Conservation (phyloP, 2,329 filamentous ascomycete species). For the Hymenoscyphus repandus region DNA sequence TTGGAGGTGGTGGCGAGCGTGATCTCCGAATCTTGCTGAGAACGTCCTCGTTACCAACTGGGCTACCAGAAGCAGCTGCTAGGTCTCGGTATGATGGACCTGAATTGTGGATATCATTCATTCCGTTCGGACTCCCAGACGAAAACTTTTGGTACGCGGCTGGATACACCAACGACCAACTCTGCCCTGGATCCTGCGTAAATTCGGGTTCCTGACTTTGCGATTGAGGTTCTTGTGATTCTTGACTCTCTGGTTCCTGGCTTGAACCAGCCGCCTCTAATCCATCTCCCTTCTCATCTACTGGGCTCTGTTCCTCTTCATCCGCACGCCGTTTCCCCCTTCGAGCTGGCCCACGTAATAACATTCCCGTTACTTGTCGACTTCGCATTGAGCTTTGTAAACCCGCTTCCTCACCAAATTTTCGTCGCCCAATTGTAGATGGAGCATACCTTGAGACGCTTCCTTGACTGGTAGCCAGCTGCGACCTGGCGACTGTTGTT, state of each 20-base stretch:
- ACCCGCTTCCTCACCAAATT: slow-evolving; percentile 58
- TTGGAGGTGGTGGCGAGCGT: slow-evolving; percentile 28
- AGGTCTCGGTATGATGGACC: neutral
- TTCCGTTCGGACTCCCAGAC: slow-evolving; percentile 44
- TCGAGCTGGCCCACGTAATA: slow-evolving; percentile 74
- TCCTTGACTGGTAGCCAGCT: slow-evolving; percentile 42
- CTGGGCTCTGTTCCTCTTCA: slow-evolving; percentile 38
- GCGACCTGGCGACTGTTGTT: slow-evolving; percentile 44
- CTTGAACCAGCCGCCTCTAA: slow-evolving; percentile 27
- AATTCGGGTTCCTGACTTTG: slow-evolving; percentile 26
- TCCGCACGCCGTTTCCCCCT: slow-evolving; percentile 61
- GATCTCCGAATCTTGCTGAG: slow-evolving; percentile 24
- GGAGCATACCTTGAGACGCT: slow-evolving; percentile 47
- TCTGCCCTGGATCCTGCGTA: slow-evolving; percentile 23
- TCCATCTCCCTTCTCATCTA: slow-evolving; percentile 31
- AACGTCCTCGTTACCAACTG: slow-evolving; percentile 12
- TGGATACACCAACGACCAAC: slow-evolving; percentile 33
- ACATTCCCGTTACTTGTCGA: slow-evolving; percentile 72
- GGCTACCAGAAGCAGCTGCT: slow-evolving; percentile 19
- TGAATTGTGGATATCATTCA: slow-evolving; percentile 16
- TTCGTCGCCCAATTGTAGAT: slow-evolving; percentile 44
- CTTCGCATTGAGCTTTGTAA: slow-evolving; percentile 71
- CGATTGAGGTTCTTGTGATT: slow-evolving; percentile 21
- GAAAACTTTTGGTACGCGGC: slow-evolving; percentile 30
- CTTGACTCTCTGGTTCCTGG: slow-evolving; percentile 28